Evolutionary conservation across 2,329 filamentous ascomycete species (phyloP).

Genomic region (Colletotrichum viniferum): DNA sequence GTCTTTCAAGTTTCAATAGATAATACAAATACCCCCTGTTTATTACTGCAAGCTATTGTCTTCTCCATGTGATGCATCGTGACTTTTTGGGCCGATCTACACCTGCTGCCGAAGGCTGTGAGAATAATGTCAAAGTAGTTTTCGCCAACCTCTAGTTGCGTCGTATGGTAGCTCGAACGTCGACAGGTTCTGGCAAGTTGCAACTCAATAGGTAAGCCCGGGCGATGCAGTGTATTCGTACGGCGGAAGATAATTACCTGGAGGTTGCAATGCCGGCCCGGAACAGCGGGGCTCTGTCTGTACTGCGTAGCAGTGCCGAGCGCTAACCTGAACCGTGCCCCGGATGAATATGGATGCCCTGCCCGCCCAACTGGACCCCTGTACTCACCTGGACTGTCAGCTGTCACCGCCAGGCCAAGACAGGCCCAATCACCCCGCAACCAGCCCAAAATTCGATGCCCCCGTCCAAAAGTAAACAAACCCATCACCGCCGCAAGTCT

Average conservation of each 20-base stretch:
- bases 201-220: background rate
- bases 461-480: constrained; percentile 16
- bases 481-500: background rate
- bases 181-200: background rate
- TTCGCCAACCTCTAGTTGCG: background rate
- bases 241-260: background rate
- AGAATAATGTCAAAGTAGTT: background rate
- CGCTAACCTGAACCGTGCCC: background rate
- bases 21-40: constrained; percentile 5
- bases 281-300: background rate
- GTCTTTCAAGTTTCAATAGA: background rate
- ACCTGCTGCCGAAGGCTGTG: background rate
- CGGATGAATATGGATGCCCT: background rate
- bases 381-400: background rate
- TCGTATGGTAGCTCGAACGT: background rate
- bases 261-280: background rate
- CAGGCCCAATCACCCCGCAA: constrained; percentile 17
- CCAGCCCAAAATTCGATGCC: background rate
- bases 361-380: background rate
- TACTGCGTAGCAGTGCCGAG: background rate
- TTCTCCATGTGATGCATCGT: background rate
- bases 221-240: background rate
- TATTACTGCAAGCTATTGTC: background rate
- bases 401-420: background rate
- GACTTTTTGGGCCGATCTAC: background rate